Evolutionary conservation across 129 eudicot genomes (phyloP).

Genomic region (Centrapalus pauciflorus): DNA sequence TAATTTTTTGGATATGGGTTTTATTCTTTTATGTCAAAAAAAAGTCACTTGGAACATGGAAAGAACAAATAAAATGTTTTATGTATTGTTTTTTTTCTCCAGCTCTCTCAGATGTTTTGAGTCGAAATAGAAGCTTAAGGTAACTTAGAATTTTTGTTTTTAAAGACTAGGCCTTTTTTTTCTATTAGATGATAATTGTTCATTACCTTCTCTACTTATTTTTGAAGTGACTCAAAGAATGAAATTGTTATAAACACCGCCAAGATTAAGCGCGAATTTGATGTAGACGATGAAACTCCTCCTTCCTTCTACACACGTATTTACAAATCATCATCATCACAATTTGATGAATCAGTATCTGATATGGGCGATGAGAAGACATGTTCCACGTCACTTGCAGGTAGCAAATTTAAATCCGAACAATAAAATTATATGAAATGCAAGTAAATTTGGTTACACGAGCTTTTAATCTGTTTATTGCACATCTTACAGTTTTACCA

Average conservation of each 20-base stretch:
- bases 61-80: neutral
- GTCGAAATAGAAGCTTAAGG: constrained; percentile 18
- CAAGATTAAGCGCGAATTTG: constrained; percentile 16
- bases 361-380: neutral
- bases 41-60: too few relatives aligned
- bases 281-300: constrained; percentile 39
- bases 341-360: constrained; percentile 11
- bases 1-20: neutral
- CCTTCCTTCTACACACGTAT: constrained; percentile 42
- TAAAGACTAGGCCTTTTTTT: neutral
- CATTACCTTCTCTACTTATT: neutral
- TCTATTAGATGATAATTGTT: neutral
- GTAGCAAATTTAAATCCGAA: constrained; percentile 12
- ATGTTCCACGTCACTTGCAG: constrained; percentile 21
- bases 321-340: constrained; percentile 24
- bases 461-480: neutral
- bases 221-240: constrained; percentile 15
- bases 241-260: neutral
- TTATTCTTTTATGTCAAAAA: too few relatives aligned
- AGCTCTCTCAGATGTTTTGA: constrained; percentile 22
- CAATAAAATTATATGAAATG: neutral
- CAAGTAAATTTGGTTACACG: neutral
- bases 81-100: neutral
- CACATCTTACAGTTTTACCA: constrained; percentile 28
- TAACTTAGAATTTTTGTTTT: neutral